Evolutionary conservation across 163 green algal species (phyloP), one percentile per base, ranked within the genome.

Genomic region (Chloromonas sp.): DNA sequence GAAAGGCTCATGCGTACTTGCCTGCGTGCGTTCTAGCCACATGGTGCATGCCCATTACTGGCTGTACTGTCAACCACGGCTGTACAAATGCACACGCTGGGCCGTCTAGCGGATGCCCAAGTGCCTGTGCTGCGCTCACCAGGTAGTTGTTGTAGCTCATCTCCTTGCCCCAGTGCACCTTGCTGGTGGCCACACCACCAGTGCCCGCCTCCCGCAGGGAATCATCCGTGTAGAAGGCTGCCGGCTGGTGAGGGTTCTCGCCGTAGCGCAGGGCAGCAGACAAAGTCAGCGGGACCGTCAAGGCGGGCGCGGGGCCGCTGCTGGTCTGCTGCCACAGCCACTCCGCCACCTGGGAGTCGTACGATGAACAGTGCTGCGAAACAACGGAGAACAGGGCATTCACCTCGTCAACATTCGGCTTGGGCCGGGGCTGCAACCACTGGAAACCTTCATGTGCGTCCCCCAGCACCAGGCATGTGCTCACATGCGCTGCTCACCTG

Each of bases 131-230:
- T 36, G 36, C 70, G 13, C 86, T 0, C 59, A 92, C 89, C 84
- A 99, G 88, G 87, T 98, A 99, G 92, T 99, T 99, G 93, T 99
- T 99, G 94, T 99, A 99, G 0, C 85, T 95, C 97, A 99, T 99
- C 92, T 99, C 97, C 92, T 99, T 99, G 91, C 97, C 86, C 83
- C 84, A 88, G 84, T 91, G 88, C 76, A 96, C 90, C 1, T 94
- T 62, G 60, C 71, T 89, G 62, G 91, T 95, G 78, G 92, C 97
- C 70, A 99, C 93, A 71, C 97, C 97, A 2, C 96, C 96, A n/a
- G 84, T 83, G 70, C 82, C 86, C 57, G 85, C 78, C 90, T 99
- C 97, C 8, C 87, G 90, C 70, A 99, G 93, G 3, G 92, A 97
- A 3, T 89, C 60, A 87, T 99, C 97, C 0, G 86, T 90, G 92